Conservation (phyloP, 805 yeast species). For the Metschnikowia hibisci region DNA sequence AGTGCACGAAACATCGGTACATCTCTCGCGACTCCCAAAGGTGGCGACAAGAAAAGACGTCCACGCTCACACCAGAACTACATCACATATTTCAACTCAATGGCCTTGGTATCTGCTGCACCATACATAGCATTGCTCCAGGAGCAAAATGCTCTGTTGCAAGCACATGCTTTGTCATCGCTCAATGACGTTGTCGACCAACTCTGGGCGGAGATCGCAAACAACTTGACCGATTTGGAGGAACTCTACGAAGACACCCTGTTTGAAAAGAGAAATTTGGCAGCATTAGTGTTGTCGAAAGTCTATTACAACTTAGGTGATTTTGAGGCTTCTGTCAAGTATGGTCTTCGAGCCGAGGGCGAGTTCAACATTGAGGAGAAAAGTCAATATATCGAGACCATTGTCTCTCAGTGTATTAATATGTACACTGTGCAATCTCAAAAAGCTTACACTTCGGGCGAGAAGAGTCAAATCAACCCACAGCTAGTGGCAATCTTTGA, state of each 20-base stretch:
- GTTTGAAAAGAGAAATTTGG: conserved; percentile 74
- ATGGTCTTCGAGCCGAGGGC: conserved; percentile 79
- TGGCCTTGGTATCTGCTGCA: conserved; percentile 80
- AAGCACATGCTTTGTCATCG: conserved; percentile 79
- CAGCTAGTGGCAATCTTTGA: conserved; percentile 72
- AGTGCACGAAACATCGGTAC: conserved; percentile 4
- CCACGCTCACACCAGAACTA: conserved; percentile 1
- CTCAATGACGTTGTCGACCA: conserved; percentile 82
- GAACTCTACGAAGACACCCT: conserved; percentile 81
- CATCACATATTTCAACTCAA: conserved; percentile 14
- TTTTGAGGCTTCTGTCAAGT: conserved; percentile 84
- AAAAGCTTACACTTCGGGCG: conserved; percentile 26
- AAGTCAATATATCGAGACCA: conserved; percentile 88
- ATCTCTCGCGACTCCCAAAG: conserved; percentile 5
- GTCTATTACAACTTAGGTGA: conserved; percentile 90
- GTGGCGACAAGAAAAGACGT: conserved; percentile 7
- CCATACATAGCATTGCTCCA: conserved; percentile 85
- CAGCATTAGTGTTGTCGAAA: conserved; percentile 90
- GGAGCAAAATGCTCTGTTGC: conserved; percentile 74
- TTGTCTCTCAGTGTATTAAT: conserved; percentile 89
- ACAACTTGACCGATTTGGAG: conserved; percentile 81
- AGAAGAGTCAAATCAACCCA: conserved; percentile 44
- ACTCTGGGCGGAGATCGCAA: conserved; percentile 96
- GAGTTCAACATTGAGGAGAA: conserved; percentile 70
- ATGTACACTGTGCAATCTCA: conserved; percentile 69